Conservation (phyloP, 371 early-diverging fungal genomes). For the Rhizopus sp. region DNA sequence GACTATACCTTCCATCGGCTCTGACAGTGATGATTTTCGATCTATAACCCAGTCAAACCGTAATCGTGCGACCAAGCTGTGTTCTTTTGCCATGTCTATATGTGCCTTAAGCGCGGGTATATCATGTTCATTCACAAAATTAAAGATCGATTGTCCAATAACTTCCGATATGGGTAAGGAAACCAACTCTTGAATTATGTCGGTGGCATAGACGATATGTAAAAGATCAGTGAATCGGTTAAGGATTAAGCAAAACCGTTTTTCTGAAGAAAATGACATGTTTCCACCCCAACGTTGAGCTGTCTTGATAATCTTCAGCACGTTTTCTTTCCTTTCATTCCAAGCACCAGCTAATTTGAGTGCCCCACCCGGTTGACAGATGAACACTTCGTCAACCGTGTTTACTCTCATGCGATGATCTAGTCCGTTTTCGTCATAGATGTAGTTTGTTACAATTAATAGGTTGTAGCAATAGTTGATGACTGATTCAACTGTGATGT, state of each 20-base stretch:
- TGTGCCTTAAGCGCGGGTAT: conserved; percentile 20
- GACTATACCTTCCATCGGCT: conserved; percentile 35
- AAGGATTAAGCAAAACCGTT: conserved; percentile 38
- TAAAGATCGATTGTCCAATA: conserved; percentile 28
- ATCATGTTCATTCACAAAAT: conserved; percentile 32
- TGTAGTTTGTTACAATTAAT: conserved; percentile 23
- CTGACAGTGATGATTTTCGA: conserved; percentile 13
- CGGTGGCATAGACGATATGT: conserved; percentile 31
- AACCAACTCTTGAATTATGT: conserved; percentile 26
- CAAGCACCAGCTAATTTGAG: conserved; percentile 25
- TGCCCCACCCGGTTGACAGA: conserved; percentile 18
- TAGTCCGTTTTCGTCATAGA: conserved; percentile 18
- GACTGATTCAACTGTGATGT: conserved; percentile 27
- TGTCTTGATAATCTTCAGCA: neutral
- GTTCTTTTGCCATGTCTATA: conserved; percentile 30
- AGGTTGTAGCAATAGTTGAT: conserved; percentile 39
- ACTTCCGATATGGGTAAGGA: conserved; percentile 19
- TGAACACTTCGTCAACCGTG: conserved; percentile 30
- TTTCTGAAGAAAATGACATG: conserved; percentile 8
- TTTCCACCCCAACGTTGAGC: conserved; percentile 3
- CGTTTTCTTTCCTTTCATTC: conserved; percentile 4
- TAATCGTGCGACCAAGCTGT: conserved; percentile 33
- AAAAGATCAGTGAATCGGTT: conserved; percentile 38
- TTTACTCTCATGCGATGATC: conserved; percentile 29
- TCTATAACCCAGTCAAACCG: conserved; percentile 45